Evolutionary conservation across 2,329 filamentous ascomycete genomes (phyloP).

Genomic region (Aureobasidium sp.): DNA sequence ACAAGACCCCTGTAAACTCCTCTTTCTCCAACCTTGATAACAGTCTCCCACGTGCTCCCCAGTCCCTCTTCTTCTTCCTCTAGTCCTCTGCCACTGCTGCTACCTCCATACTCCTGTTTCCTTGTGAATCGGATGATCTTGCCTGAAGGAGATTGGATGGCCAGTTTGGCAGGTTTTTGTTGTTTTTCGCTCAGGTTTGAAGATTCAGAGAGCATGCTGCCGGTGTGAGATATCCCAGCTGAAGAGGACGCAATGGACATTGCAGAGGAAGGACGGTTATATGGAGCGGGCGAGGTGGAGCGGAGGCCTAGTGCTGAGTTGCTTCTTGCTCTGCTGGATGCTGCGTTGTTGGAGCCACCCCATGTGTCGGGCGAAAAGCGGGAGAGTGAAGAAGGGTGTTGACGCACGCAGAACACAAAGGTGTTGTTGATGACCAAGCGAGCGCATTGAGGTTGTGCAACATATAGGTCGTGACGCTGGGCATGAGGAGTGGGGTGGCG

Average conservation of each 20-base stretch:
- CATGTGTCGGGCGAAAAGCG: conserved; percentile 34
- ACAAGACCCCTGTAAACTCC: conserved; percentile 77
- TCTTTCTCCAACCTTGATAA: conserved; percentile 80
- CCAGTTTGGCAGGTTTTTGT: conserved; percentile 85
- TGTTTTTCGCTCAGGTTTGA: conserved; percentile 49
- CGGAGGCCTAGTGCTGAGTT: conserved; percentile 30
- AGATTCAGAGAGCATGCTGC: conserved; percentile 47
- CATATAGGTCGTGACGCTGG: conserved; percentile 94
- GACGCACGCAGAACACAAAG: conserved; percentile 91
- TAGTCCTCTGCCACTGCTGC: conserved; percentile 40
- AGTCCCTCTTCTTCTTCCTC: conserved; percentile 56
- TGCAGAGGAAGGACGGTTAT: conserved; percentile 49
- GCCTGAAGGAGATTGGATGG: conserved; percentile 86
- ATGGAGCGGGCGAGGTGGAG: conserved; percentile 45
- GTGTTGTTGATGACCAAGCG: conserved; percentile 90
- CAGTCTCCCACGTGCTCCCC: conserved; percentile 78
- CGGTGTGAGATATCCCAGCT: conserved; percentile 42
- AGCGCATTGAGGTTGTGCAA: conserved; percentile 90
- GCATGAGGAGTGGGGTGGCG: conserved; percentile 95
- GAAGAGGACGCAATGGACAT: conserved; percentile 53
- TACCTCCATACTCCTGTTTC: conserved; percentile 55
- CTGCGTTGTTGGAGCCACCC: conserved; percentile 23
- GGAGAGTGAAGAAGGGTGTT: conserved; percentile 66
- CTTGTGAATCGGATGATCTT: conserved; percentile 87
- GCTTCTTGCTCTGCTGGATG: conserved; percentile 22